A percentile compares a stretch with the other conserved stretches of the same genome.
phyloP scores from a whole-genome alignment of 805 yeast species.

The Debaryomyces tyrocola region DNA sequence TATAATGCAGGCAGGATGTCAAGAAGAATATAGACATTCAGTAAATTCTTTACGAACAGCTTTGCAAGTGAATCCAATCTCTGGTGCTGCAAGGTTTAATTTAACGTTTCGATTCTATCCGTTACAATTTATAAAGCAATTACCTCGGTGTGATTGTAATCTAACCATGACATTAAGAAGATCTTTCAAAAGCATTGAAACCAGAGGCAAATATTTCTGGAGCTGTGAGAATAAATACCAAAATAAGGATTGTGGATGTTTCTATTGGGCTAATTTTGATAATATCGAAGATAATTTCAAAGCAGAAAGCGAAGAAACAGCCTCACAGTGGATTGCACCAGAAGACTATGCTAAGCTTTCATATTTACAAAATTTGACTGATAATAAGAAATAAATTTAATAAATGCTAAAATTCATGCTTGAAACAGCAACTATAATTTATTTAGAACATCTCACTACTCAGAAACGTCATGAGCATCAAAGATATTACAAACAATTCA shows the following conservation, averaged over 20 bases:
- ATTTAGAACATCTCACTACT: no score
- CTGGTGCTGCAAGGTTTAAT: slow-evolving; percentile 57
- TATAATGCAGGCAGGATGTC: slow-evolving; percentile 78
- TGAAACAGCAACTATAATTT: no score
- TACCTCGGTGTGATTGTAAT: slow-evolving; percentile 51
- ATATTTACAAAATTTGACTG: background rate
- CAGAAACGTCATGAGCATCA: no score
- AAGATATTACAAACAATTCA: no score
- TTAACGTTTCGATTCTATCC: slow-evolving; percentile 64
- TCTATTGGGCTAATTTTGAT: slow-evolving; percentile 50
- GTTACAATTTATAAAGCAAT: slow-evolving; percentile 27
- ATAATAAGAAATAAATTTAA: background rate
- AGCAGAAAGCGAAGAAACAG: slow-evolving; percentile 29
- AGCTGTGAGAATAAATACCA: slow-evolving; percentile 51
- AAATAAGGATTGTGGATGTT: slow-evolving; percentile 47
- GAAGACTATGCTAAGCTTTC: slow-evolving; percentile 3
- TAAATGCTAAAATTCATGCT: no score
- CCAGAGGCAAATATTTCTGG: slow-evolving; percentile 67
- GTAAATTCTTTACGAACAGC: slow-evolving; percentile 49
- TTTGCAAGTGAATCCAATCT: slow-evolving; percentile 38
- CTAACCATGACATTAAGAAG: slow-evolving; percentile 56
- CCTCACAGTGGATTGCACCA: slow-evolving; percentile 41
- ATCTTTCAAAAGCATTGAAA: slow-evolving; percentile 44
- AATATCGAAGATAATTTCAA: slow-evolving; percentile 26
- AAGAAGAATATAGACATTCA: slow-evolving; percentile 71